phyloP scores from a whole-genome alignment of 169 alveolate species.

The Miamiensis avidus region DNA sequence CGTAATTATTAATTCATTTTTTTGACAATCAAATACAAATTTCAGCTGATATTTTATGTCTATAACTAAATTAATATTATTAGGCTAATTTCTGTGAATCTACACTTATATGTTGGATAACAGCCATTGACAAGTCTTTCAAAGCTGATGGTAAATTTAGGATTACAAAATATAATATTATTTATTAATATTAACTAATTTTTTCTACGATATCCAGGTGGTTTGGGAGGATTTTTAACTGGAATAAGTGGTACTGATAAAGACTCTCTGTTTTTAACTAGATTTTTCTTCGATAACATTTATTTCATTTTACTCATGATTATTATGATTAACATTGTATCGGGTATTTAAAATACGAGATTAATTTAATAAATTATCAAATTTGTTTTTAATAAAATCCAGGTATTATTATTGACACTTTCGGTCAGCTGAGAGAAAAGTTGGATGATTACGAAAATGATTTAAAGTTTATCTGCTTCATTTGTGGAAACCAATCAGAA shows the following conservation, averaged over 20 bases:
- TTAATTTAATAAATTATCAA: neutral
- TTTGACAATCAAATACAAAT: too few relatives aligned
- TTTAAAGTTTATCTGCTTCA: constrained; percentile 60
- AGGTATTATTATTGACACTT: constrained; percentile 76
- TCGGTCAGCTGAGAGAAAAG: constrained; percentile 63
- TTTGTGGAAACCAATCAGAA: constrained; percentile 66
- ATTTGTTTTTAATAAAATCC: neutral
- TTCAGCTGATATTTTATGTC: too few relatives aligned
- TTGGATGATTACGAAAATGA: constrained; percentile 58
- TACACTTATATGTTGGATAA: constrained; percentile 37
- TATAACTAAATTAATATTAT: too few relatives aligned
- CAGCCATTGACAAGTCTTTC: constrained; percentile 51
- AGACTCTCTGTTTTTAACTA: constrained; percentile 40
- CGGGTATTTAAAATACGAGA: constrained; percentile 25
- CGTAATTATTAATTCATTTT: neutral
- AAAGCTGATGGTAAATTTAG: constrained; percentile 30
- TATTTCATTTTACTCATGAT: constrained; percentile 63
- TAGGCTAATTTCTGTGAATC: constrained; percentile 34
- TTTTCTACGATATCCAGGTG: constrained; percentile 7
- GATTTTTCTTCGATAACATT: constrained; percentile 70
- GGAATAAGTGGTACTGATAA: constrained; percentile 14
- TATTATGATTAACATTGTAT: constrained; percentile 65
- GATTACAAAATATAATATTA: too few relatives aligned
- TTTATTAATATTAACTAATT: too few relatives aligned
- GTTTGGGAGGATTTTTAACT: constrained; percentile 42